phyloP scores from a whole-genome alignment of 2,329 filamentous ascomycete species.

The Ophiostoma australiae region DNA sequence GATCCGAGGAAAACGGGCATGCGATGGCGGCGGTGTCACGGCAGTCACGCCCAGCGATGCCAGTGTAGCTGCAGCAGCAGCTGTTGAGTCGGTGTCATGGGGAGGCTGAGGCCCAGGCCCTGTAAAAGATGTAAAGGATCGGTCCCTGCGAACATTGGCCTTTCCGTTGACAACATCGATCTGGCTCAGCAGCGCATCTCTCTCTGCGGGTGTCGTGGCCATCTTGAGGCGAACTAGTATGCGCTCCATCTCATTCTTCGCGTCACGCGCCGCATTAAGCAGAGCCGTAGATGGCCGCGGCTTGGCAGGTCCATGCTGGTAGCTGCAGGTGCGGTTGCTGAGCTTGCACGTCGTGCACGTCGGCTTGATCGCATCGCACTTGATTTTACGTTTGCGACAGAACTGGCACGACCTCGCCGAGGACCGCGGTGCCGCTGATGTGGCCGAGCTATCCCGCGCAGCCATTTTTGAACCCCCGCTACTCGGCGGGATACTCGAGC shows the following conservation, averaged over 20 bases:
- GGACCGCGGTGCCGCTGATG: conserved; percentile 28
- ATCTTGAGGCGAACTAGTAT: conserved; percentile 20
- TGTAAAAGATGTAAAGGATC: background rate
- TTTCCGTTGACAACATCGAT: conserved; percentile 17
- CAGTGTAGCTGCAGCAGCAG: background rate
- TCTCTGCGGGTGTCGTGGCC: conserved; percentile 4
- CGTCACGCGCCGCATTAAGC: conserved; percentile 20
- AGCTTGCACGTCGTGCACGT: conserved; percentile 19
- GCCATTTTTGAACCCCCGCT: background rate
- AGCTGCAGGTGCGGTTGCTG: conserved; percentile 23
- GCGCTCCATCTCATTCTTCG: conserved; percentile 18
- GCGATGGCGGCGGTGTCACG: background rate
- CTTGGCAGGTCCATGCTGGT: conserved; percentile 18
- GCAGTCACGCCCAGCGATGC: conserved; percentile 8
- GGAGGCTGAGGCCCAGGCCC: background rate
- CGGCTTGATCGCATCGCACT: conserved; percentile 22
- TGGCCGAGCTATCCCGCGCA: background rate
- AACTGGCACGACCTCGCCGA: conserved; percentile 22
- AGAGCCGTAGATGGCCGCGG: conserved; percentile 23
- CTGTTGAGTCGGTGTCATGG: conserved; percentile 4
- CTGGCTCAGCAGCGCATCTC: conserved; percentile 11
- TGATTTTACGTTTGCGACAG: conserved; percentile 23
- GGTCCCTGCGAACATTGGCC: background rate
- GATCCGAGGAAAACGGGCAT: background rate
- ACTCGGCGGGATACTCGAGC: background rate